phyloP scores from a whole-genome alignment of 768 basidiomycete species.

The Rubroboletus pulcherrimus region DNA sequence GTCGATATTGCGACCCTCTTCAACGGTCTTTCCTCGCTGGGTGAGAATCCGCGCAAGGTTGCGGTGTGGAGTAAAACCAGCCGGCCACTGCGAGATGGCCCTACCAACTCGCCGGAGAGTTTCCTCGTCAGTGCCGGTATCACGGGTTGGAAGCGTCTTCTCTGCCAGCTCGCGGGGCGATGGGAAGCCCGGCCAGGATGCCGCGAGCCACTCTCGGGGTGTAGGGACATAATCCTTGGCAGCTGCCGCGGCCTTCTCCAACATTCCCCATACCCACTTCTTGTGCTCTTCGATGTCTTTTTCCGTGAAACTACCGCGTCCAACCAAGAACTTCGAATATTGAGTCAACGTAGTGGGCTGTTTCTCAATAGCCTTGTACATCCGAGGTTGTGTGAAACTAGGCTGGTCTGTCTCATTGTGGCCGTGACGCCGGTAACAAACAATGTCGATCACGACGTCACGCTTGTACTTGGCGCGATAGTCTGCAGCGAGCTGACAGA shows the following conservation, averaged over 20 bases:
- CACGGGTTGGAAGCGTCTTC: constrained; percentile 82
- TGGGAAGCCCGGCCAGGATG: constrained; percentile 98
- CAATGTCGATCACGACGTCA: constrained; percentile 97
- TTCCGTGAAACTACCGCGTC: constrained; percentile 91
- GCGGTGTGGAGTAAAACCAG: constrained; percentile 82
- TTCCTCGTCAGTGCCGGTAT: constrained; percentile 77
- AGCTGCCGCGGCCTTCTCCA: constrained; percentile 92
- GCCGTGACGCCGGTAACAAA: constrained; percentile 98
- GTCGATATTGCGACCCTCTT: constrained; percentile 90
- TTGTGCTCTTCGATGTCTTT: constrained; percentile 97
- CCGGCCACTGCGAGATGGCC: constrained; percentile 81
- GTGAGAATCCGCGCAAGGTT: constrained; percentile 92
- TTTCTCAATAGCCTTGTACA: constrained; percentile 96
- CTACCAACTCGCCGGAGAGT: constrained; percentile 82
- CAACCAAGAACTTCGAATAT: constrained; percentile 88
- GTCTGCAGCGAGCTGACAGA: constrained; percentile 96
- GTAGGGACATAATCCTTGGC: constrained; percentile 95
- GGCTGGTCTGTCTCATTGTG: constrained; percentile 99
- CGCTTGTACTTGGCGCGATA: constrained; percentile 98
- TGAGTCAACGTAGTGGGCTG: constrained; percentile 89
- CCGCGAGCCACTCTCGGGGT: constrained; percentile 95
- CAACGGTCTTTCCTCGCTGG: constrained; percentile 84
- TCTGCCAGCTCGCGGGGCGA: constrained; percentile 95
- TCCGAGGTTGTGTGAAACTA: constrained; percentile 95
- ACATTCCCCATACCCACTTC: constrained; percentile 99